Base-by-base conservation (phyloP, 2,329 filamentous ascomycete species). In the Trichophyton benhamiae region DNA sequence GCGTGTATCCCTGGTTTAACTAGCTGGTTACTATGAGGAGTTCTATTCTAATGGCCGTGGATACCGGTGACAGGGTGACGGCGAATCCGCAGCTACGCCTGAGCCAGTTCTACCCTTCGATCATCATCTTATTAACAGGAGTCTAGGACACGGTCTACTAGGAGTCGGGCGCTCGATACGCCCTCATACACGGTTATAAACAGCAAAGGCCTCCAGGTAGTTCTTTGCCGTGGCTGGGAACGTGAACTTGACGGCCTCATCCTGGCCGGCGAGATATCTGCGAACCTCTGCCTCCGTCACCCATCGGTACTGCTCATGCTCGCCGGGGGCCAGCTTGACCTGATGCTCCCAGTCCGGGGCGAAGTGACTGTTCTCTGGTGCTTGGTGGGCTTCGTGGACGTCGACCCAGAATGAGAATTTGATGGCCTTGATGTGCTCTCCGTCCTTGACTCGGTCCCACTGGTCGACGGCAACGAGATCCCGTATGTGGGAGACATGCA, bases 251-350 rank as follows among this genome's bases (percentile, higher is more conserved):
- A 38, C 11, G 33, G 33, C 27, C 52, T 55, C 52, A 1, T 55
- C 27, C 52, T 55, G 5, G 15, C 52, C 52, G n/a, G 27, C 30
- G n/a, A 36, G 27, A 36, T 55, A 55, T 9, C 30, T 55, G 7
- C 5, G 3, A 9, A 58, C 20, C 17, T 59, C 41, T 20, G 7
- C 41, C 58, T 49, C 42, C 25, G 58, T 59, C 58, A 49, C 58
- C 58, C 58, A 59, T 49, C 17, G 27, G 48, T 59, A 59, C 41
- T 46, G 17, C 20, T 38, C 33, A 57, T 60, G 59, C n/a, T 57
- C 59, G 30, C 20, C n/a, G 4, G 59, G 59, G 5, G 17, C 27
- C 3, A 60, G 17, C 17, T 60, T 53, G 36, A 60, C 20, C 8
- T 7, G 27, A 15, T 49, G 15, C 44, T 59, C 58, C 58, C 58